Conservation (phyloP, 352 stramenopile genomes). For the Pilasporangium apinafurcum region DNA sequence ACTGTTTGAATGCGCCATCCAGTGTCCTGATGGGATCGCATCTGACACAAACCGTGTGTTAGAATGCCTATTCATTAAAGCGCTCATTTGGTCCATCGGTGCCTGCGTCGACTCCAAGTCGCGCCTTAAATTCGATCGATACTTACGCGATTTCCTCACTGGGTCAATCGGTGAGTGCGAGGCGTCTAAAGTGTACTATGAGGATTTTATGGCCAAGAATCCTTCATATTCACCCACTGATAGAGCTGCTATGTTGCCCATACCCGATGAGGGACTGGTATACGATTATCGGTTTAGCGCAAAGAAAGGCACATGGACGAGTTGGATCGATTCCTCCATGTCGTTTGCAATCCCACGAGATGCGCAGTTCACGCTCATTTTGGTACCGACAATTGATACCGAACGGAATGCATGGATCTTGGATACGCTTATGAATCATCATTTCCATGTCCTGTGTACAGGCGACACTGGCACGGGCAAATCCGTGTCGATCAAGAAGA, state of each 20-base stretch:
- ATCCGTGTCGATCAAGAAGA: slow-evolving; percentile 92
- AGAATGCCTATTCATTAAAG: slow-evolving; percentile 86
- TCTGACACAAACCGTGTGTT: slow-evolving; percentile 71
- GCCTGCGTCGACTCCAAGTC: slow-evolving; percentile 87
- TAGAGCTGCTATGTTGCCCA: slow-evolving; percentile 20
- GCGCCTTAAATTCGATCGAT: slow-evolving; percentile 76
- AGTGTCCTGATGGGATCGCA: slow-evolving; percentile 42
- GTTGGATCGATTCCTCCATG: slow-evolving; percentile 57
- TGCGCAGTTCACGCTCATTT: slow-evolving; percentile 81
- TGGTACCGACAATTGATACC: slow-evolving; percentile 92
- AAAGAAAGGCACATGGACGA: slow-evolving; percentile 76
- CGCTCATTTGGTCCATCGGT: slow-evolving; percentile 88
- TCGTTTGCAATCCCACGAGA: slow-evolving; percentile 62
- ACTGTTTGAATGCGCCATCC: slow-evolving; percentile 79
- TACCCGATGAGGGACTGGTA: slow-evolving; percentile 68
- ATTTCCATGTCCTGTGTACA: slow-evolving; percentile 88
- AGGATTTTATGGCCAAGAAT: slow-evolving; percentile 86
- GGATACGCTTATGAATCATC: slow-evolving; percentile 82
- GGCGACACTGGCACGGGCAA: slow-evolving; percentile 94
- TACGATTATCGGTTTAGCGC: slow-evolving; percentile 91
- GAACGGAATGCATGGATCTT: slow-evolving; percentile 90
- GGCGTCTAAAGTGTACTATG: slow-evolving; percentile 40
- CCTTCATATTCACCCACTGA: slow-evolving; percentile 48
- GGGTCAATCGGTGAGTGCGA: slow-evolving; percentile 25
- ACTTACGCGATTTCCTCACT: slow-evolving; percentile 65